phyloP scores from a whole-genome alignment of 2,329 filamentous ascomycete species.

The Metarhizium humberi region DNA sequence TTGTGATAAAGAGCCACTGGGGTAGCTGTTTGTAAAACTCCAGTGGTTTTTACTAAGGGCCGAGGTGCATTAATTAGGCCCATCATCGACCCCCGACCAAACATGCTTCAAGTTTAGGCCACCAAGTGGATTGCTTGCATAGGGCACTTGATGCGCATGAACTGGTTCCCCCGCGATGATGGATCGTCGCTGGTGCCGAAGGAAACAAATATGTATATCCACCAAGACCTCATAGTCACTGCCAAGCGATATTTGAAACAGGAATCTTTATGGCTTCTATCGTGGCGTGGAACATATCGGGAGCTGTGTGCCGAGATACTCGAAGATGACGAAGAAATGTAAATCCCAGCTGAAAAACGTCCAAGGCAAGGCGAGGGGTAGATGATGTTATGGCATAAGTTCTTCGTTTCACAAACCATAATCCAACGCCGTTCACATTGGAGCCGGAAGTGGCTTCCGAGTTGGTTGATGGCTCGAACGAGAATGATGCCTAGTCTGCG shows the following conservation, averaged over 20 bases:
- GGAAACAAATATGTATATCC: background rate
- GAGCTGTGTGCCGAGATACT: background rate
- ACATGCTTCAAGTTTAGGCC: background rate
- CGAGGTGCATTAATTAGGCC: background rate
- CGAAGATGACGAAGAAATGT: background rate
- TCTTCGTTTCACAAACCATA: background rate
- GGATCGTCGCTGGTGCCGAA: background rate
- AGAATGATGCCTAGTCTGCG: background rate
- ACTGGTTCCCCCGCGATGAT: background rate
- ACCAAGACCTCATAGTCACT: background rate
- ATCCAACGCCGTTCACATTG: background rate
- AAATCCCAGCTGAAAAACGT: background rate
- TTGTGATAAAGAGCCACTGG: background rate
- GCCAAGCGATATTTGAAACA: background rate
- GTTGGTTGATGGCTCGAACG: background rate
- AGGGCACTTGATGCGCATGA: background rate
- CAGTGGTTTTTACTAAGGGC: background rate
- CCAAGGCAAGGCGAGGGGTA: background rate
- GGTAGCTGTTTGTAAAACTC: background rate
- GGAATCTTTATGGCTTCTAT: background rate
- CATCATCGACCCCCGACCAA: background rate
- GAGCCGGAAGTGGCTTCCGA: background rate
- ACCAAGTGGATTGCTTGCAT: background rate
- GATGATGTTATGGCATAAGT: background rate
- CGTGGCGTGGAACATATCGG: background rate